Evolutionary conservation across 139 green algal species (phyloP).

Genomic region (Chlorella sp.): DNA sequence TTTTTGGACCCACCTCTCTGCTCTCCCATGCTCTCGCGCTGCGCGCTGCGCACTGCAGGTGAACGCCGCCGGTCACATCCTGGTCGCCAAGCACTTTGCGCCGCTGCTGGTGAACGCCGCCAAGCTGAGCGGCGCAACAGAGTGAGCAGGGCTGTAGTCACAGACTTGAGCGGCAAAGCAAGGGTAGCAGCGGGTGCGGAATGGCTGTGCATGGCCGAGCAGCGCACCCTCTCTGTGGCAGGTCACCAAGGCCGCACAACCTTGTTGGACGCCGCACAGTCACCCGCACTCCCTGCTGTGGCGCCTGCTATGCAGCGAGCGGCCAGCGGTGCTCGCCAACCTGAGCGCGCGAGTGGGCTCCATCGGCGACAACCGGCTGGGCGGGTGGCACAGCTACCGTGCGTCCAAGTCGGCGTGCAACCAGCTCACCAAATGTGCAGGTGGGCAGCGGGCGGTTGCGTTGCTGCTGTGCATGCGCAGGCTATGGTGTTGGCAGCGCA

Average conservation of each 20-base stretch:
- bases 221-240: too few species aligned
- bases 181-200: too few species aligned
- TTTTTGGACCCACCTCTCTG: too few species aligned
- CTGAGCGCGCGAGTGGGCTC: slow-evolving; percentile 80
- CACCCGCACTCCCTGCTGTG: too few species aligned
- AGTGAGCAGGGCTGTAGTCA: slow-evolving; percentile 17
- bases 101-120: slow-evolving; percentile 53
- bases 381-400: slow-evolving; percentile 90
- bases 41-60: not conserved
- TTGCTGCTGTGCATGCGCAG: too few species aligned
- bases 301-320: slow-evolving; percentile 36
- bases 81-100: slow-evolving; percentile 72
- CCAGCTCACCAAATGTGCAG: slow-evolving; percentile 79
- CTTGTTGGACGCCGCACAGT: too few species aligned
- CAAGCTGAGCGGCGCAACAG: slow-evolving; percentile 26
- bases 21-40: too few species aligned
- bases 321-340: slow-evolving; percentile 75
- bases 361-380: slow-evolving; percentile 80
- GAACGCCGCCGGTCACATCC: slow-evolving; percentile 84
- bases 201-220: too few species aligned
- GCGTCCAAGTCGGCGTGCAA: slow-evolving; percentile 86
- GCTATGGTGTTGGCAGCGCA: too few species aligned
- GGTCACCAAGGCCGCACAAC: too few species aligned
- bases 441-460: not conserved
- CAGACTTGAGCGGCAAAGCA: too few species aligned